Evolutionary conservation across 768 basidiomycete species (phyloP).

Genomic region (Naganishia friedmannii): DNA sequence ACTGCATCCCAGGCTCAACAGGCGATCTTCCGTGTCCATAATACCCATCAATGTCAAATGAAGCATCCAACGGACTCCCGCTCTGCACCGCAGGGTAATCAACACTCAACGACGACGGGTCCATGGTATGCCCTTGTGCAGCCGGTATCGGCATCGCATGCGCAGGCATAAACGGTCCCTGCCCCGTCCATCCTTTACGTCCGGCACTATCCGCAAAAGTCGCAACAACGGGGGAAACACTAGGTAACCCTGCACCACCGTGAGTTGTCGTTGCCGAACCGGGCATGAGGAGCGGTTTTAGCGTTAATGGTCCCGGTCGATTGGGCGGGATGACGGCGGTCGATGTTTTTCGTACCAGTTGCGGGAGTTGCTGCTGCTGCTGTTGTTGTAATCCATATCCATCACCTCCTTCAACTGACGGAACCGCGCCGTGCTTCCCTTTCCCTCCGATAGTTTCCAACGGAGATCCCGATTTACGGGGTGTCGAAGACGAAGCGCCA

Average conservation of each 20-base stretch:
- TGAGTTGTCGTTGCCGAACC: background rate
- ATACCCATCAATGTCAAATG: constrained; percentile 27
- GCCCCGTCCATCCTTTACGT: background rate
- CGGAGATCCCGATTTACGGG: too few relatives aligned
- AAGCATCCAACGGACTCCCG: constrained; percentile 18
- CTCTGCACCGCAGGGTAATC: background rate
- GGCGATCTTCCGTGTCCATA: constrained; percentile 18
- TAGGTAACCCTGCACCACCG: background rate
- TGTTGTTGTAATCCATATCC: too few relatives aligned
- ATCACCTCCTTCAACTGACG: too few relatives aligned
- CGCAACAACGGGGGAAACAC: constrained; percentile 14
- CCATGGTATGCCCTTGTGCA: background rate
- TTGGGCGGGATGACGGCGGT: constrained; percentile 7
- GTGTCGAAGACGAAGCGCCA: background rate
- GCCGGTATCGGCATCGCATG: background rate
- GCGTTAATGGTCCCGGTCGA: constrained; percentile 12
- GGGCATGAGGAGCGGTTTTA: constrained; percentile 14
- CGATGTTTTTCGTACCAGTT: constrained; percentile 2
- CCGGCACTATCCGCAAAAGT: constrained; percentile 13
- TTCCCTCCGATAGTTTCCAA: too few relatives aligned
- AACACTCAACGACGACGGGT: background rate
- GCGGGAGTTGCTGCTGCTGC: background rate
- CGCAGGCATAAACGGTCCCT: background rate
- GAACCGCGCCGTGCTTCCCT: too few relatives aligned
- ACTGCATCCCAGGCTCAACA: background rate